These are phyloP conservation scores for Russula dissimulans DNA, from an alignment of 768 basidiomycete genomes.

Conservation along the genomic window DNA sequence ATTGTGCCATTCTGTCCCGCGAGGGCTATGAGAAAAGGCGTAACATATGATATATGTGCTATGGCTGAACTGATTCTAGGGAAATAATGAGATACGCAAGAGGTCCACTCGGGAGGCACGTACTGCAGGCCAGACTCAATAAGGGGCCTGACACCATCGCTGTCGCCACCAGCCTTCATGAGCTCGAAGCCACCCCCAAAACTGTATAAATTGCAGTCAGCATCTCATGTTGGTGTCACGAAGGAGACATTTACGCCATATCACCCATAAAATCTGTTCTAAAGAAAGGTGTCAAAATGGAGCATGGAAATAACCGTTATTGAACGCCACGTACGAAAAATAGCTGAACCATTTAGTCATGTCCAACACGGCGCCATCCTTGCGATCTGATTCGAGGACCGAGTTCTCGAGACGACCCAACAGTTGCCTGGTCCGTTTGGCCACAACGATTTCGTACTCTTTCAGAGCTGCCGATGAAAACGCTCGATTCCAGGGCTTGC, in stretches of 20 bases:
- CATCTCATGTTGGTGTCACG: no score
- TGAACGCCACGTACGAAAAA: conserved; percentile 28
- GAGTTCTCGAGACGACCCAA: conserved; percentile 20
- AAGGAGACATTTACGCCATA: no score
- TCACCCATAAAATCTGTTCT: no score
- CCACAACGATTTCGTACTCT: conserved; percentile 33
- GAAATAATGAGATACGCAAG: background rate
- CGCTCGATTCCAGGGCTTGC: conserved; percentile 36
- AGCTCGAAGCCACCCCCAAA: conserved; percentile 16
- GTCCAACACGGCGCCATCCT: conserved; percentile 23
- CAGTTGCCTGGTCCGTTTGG: conserved; percentile 27
- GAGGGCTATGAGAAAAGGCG: background rate
- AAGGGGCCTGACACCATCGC: background rate
- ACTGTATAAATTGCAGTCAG: no score
- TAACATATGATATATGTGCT: background rate
- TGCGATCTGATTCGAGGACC: background rate
- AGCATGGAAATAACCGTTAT: background rate
- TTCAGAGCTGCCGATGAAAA: conserved; percentile 36
- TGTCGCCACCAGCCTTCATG: conserved; percentile 19
- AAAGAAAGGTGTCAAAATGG: no score
- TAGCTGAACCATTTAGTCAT: conserved; percentile 29
- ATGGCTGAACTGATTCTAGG: background rate
- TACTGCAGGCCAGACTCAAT: background rate
- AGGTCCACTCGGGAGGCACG: background rate
- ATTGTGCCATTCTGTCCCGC: background rate